These are phyloP conservation scores for Helotiales sp. DNA, from an alignment of 2,329 filamentous ascomycete genomes.

Conservation along the genomic window DNA sequence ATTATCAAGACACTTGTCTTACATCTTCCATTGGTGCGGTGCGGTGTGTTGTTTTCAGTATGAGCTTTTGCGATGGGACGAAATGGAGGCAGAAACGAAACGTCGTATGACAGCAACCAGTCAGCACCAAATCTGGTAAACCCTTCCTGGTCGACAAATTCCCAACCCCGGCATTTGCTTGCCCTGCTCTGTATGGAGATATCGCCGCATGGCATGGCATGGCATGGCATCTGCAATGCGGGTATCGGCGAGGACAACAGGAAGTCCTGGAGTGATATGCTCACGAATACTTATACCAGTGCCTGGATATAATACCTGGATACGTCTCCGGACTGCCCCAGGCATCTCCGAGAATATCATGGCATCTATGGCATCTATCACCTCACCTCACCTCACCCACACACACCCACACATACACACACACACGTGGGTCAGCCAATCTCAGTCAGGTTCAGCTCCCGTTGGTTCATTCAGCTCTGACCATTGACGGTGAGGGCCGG, in stretches of 20 bases:
- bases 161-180: neutral
- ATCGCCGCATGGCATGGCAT: neutral
- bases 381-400: no score
- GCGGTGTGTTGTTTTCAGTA: no score
- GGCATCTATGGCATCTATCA: no score
- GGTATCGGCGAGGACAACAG: neutral
- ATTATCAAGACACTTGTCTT: neutral
- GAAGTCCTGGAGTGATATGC: neutral
- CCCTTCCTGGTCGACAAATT: no score
- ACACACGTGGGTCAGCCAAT: no score
- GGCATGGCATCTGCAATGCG: neutral
- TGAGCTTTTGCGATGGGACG: neutral
- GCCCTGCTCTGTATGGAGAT: neutral
- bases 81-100: neutral
- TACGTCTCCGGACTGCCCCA: slow-evolving; percentile 13
- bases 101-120: neutral
- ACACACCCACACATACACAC: no score
- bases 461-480: neutral
- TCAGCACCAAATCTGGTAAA: neutral
- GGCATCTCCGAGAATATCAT: neutral
- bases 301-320: no score
- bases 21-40: no score
- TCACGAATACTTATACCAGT: neutral
- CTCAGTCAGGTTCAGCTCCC: neutral
- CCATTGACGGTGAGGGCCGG: neutral